Evolutionary conservation across 1,284 basidiomycete genomes (phyloP), one percentile per base, ranked within the genome.

Genomic region (Somion occarium): DNA sequence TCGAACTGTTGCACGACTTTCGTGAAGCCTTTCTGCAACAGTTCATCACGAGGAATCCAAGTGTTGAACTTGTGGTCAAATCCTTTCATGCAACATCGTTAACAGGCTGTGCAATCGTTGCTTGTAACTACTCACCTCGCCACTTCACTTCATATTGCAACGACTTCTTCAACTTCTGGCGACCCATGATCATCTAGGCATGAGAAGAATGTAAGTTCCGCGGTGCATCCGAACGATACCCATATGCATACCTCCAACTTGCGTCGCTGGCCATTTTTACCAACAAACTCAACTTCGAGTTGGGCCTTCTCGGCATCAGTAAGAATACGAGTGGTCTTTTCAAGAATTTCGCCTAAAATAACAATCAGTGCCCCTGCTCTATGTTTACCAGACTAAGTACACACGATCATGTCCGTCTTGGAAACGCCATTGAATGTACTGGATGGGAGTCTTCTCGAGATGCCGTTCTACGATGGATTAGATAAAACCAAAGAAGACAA

Each of bases 391-490:
- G 38, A 47, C 22, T 30, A 57, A 54, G 46, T 51, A 75, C 85
- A 59, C 78, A 85, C 95, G 90, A 77, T 99, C 96, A 70, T 97
- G 91, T 45, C 96, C 97, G 69, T 98, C 95, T 71, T 98, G 95
- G 83, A 95, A 99, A 63, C 96, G 90, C 96, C 96, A 99, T 72
- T 96, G 93, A 62, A 98, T 97, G 67, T 98, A 98, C 55, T 88
- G 88, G 54, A 96, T 91, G 19, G 94, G 91, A 7, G 93, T 96
- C 74, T 97, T 96, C 70, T 96, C 93, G 44, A 97, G 69, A 73
- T 98, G 93, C 63, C 83, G 84, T 69, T 97, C 93, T 90, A n/a
- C n/a, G n/a, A n/a, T n/a, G n/a, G n/a, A n/a, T n/a, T n/a, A 57
- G 25, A 63, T 5, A 23, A 43, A 9, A 34, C 7, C 30, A 34